Base-by-base conservation (phyloP, 2,329 filamentous ascomycete genomes). In the Calonectria pseudoturangicola region DNA sequence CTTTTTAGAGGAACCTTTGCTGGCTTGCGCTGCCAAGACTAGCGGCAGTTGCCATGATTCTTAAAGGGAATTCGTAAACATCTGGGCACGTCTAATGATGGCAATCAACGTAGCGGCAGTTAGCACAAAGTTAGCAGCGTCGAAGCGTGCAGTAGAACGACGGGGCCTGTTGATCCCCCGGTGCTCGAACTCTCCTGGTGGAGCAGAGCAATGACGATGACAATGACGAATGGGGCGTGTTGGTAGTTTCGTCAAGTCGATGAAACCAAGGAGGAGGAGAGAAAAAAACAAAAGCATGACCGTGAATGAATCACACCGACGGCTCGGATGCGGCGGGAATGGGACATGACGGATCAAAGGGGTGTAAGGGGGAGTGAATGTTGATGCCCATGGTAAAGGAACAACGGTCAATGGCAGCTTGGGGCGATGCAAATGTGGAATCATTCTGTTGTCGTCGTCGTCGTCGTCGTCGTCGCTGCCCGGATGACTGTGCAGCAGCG, bases 291-390 rank as follows among this genome's bases (percentile, higher is more conserved):
- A 30, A 39, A 39, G 45, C 25, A 25, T 21, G 30, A 36, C 36
- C 28, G 45, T 27, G 13, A 27, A 66, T 43, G 63, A 66, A 66
- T 51, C 63, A 51, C 21, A 56, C 51, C 51, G 51, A 30, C 16
- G 51, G 51, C 16, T 36, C 63, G 63, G 63, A 66, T 50, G 63
- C 63, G n/a, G 41, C 63, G 63, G 62, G 63, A 66, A 43, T 39
- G 63, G 47, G 30, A 15, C 27, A 45, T 50, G 30, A 21, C 21
- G 21, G 21, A 39, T 18, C 28, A 36, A 51, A 51, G 62, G 62
- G 60, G 60, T 47, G 25, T 13, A 47, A 64, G 41, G 30, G 27
- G 30, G 41, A 48, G 62, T 36, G 45, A 27, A 36, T 10, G 12
- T 45, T 45, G 43, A 45, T 45, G 43, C 43, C 43, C 43, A 45